phyloP scores from a whole-genome alignment of 2,329 filamentous ascomycete genomes.

The Fusarium sarcochroum region DNA sequence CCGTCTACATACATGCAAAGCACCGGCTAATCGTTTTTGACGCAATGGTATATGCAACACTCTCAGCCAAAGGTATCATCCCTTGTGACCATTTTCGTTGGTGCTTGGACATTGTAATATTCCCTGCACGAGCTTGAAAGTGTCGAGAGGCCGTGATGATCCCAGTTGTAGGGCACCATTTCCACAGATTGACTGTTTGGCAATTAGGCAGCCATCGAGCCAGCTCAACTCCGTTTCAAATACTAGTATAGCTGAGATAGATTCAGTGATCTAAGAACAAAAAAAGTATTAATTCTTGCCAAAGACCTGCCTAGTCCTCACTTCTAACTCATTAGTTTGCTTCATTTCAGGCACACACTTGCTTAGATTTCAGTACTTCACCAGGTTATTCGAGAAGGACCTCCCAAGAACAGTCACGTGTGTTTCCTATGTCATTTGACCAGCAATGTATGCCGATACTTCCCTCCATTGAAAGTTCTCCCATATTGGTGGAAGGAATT shows the following conservation, averaged over 20 bases:
- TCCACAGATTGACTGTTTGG: neutral
- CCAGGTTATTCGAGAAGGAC: no score
- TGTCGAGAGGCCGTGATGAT: neutral
- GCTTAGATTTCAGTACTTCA: no score
- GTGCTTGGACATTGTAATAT: neutral
- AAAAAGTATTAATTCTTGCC: no score
- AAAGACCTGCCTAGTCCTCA: no score
- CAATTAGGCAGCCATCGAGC: neutral
- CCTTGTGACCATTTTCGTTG: neutral
- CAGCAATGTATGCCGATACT: neutral
- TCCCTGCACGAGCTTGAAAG: neutral
- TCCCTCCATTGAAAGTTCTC: neutral
- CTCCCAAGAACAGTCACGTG: no score
- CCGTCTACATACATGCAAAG: neutral
- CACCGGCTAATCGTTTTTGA: neutral
- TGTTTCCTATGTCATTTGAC: neutral
- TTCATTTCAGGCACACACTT: neutral
- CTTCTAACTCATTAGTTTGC: no score
- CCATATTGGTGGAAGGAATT: neutral
- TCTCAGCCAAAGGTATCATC: neutral
- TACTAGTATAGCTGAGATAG: no score
- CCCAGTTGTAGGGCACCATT: neutral
- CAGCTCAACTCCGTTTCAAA: no score
- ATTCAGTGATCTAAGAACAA: no score
- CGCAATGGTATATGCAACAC: neutral